Percentiles rank a stretch among this genome's conserved stretches.
These are phyloP conservation scores for Aspergillus sp. DNA, from an alignment of 2,329 filamentous ascomycete species.

Conservation along the genomic window DNA sequence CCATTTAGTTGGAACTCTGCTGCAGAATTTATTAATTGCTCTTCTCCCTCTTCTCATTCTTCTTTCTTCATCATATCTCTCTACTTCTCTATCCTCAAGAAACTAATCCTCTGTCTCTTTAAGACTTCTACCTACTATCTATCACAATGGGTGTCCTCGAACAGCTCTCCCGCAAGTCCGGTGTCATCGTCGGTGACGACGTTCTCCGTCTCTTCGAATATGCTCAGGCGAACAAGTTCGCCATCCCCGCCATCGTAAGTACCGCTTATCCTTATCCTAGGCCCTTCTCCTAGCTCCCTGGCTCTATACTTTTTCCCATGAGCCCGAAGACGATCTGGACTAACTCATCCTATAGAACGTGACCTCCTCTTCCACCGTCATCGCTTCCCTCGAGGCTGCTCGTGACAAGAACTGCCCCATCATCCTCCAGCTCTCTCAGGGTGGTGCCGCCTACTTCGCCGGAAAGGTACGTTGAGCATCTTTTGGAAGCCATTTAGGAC, in stretches of 20 bases:
- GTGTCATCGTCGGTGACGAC: slow-evolving; percentile 68
- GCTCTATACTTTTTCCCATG: not conserved
- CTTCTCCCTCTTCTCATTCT: slow-evolving; percentile 10
- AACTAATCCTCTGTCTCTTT: not conserved
- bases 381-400: slow-evolving; percentile 90
- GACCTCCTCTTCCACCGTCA: slow-evolving; percentile 84
- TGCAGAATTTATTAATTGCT: slow-evolving; percentile 15
- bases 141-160: slow-evolving; percentile 49
- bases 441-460: slow-evolving; percentile 89
- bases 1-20: slow-evolving; percentile 6
- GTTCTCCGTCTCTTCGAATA: slow-evolving; percentile 79
- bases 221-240: slow-evolving; percentile 81
- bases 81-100: not conserved
- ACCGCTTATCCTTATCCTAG: not conserved
- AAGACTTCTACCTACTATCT: not conserved
- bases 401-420: slow-evolving; percentile 88
- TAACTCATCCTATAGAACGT: slow-evolving; percentile 61
- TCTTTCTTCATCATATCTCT: slow-evolving; percentile 5
- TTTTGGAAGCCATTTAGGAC: not conserved
- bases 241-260: slow-evolving; percentile 76
- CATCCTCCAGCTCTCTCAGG: slow-evolving; percentile 91
- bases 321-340: slow-evolving; percentile 2
- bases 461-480: slow-evolving; percentile 62
- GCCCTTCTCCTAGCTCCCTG: not conserved
- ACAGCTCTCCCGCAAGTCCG: slow-evolving; percentile 62